Base-by-base conservation (phyloP, 257 asterid genomes). In the Ophiorrhiza pumila region DNA sequence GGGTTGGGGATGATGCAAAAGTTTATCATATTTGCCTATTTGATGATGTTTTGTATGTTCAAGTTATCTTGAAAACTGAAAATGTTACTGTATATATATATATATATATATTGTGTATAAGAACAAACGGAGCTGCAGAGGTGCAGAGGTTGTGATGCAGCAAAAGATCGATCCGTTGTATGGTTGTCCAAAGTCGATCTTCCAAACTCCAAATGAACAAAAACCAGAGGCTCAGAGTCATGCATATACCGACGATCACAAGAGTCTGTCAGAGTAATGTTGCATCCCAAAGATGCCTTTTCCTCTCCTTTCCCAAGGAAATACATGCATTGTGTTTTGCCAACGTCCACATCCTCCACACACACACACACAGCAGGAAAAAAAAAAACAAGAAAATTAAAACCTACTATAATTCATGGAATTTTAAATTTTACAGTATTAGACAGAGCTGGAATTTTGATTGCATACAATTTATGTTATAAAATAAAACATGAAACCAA, bases 181-280 rank as follows among this genome's bases (percentile, higher is more conserved):
- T n/a, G n/a, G n/a, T n/a, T n/a, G n/a, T n/a, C n/a, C n/a, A n/a
- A n/a, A n/a, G n/a, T n/a, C n/a, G n/a, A 46, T 13, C 4, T 1
- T 20, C 2, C 52, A 46, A 46, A 37, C 3, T 37, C 42, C 52
- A 46, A 46, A n/a, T n/a, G n/a, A n/a, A 46, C 20, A 3, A 37
- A 20, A 71, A 55, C 47, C 77, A 43, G 58, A 7, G 22, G 53
- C 71, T 4, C 7, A 0, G 52, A 22, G 74, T 57, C 71, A 22
- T 46, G 74, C 61, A 77, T 34, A n/a, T 59, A 43, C 74, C 7
- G 62, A 74, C 73, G 71, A 65, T 64, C 41, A 42, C 29, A 58
- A 65, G 60, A 35, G 41, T 35, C 65, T 62, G 71, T 73, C 71
- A 23, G 64, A 63, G n/a, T 73, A 49, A 25, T 13, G 68, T 66